Evolutionary conservation across 495 filamentous ascomycete genomes (phyloP), one percentile per base, ranked within the genome.

Genomic region (Annulohypoxylon bovei): DNA sequence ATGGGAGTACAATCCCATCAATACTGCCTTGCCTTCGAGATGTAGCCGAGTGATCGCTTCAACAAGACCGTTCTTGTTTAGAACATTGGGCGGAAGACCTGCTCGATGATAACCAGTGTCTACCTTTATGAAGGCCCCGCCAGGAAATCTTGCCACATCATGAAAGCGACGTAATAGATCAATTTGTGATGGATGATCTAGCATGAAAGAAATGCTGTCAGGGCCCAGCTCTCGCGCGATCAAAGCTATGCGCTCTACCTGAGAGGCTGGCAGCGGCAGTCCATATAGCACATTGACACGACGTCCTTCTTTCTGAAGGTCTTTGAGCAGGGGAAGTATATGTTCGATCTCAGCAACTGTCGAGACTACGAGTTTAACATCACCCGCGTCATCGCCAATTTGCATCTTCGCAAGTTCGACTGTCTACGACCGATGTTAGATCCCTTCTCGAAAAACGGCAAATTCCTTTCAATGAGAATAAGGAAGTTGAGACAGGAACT

Each of bases 311-410:
- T 8, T 16, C 6, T n/a, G 23, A 14, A 52, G 47, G 47, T 25
- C 12, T 52, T 52, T 28, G 4, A 52, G 23, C 14, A 52, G 22
- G 23, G 47, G 47, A 22, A 52, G 47, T 27, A 52, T 30, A 23
- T 52, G 47, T 14, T 52, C 47, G 11, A 52, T 52, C 47, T 52
- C 47, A 23, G 47, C 23, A 3, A 52, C 47, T 3, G 47, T 52
- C 5, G 47, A 52, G 9, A 52, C 47, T 6, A 52, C 47, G 25
- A 52, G 22, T 28, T 30, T 52, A 12, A 52, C 47, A 25, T 52
- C 27, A n/a, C 3, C 16, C 6, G 11, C 12, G 4, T 30, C 47
- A 52, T 52, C 9, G 47, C 47, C 47, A 25, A 52, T 52, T 52
- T 52, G 47, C 9, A 52, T 11, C 14, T 14, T 52, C 25, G 47